phyloP scores from a whole-genome alignment of 306 rosid species.

The Vigna reflexopilosa region DNA sequence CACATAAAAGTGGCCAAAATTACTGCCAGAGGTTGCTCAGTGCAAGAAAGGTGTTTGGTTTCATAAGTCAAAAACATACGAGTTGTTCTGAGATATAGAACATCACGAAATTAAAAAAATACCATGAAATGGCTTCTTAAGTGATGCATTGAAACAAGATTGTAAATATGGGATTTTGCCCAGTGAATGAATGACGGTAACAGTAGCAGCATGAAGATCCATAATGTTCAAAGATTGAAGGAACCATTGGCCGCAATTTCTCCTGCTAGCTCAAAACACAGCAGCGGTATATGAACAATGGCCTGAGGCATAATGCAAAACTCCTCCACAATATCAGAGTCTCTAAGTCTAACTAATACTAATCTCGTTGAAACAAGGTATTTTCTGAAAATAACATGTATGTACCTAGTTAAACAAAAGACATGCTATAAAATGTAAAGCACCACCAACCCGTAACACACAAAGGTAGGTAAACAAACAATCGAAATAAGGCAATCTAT shows the following conservation, averaged over 20 bases:
- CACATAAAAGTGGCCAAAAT: not conserved
- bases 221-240: not conserved
- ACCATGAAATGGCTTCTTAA: not conserved
- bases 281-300: not conserved
- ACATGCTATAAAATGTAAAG: not conserved
- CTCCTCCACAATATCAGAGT: not conserved
- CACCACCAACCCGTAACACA: constrained; percentile 9
- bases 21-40: not conserved
- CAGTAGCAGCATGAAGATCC: not conserved
- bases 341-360: constrained; percentile 12
- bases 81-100: not conserved
- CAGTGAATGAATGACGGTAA: not conserved
- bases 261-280: not conserved
- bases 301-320: not conserved
- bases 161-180: not conserved
- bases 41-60: not conserved
- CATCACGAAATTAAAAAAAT: not conserved
- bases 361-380: not conserved
- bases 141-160: not conserved
- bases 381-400: not conserved
- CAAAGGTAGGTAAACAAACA: constrained; percentile 15
- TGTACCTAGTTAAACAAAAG: not conserved
- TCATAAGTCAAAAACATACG: not conserved
- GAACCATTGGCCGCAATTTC: not conserved
- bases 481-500: not conserved